These are phyloP conservation scores for Tritrichomonas foetus DNA, from an alignment of 208 protist species.

Conservation along the genomic window DNA sequence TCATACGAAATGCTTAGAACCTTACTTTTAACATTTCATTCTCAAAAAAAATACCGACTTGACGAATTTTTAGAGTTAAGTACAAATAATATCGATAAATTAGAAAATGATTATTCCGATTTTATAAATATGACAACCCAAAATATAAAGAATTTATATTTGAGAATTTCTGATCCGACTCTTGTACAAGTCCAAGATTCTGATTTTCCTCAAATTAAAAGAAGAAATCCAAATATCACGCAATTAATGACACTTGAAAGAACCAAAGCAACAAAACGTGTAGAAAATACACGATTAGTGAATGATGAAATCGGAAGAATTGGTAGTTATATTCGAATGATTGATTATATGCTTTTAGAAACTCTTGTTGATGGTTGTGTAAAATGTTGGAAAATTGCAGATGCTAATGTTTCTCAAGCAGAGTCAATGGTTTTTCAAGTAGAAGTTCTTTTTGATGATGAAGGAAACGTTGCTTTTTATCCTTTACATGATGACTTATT, in stretches of 20 bases:
- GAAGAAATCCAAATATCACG: background rate
- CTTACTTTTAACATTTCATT: background rate
- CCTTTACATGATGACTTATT: background rate
- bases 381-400: background rate
- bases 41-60: background rate
- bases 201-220: background rate
- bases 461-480: background rate
- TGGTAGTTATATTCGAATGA: background rate
- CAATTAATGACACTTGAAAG: background rate
- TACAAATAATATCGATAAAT: background rate
- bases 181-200: background rate
- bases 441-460: background rate
- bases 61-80: background rate
- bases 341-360: constrained; percentile 16
- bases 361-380: background rate
- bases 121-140: background rate
- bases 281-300: background rate
- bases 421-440: background rate
- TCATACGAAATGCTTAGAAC: background rate
- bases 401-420: constrained; percentile 7
- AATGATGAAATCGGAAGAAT: background rate
- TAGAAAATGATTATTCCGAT: background rate
- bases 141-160: background rate
- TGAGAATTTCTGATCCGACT: background rate
- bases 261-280: background rate